Base-by-base conservation (phyloP, 2,329 filamentous ascomycete species). In the Aspergillus spinulosporus region DNA sequence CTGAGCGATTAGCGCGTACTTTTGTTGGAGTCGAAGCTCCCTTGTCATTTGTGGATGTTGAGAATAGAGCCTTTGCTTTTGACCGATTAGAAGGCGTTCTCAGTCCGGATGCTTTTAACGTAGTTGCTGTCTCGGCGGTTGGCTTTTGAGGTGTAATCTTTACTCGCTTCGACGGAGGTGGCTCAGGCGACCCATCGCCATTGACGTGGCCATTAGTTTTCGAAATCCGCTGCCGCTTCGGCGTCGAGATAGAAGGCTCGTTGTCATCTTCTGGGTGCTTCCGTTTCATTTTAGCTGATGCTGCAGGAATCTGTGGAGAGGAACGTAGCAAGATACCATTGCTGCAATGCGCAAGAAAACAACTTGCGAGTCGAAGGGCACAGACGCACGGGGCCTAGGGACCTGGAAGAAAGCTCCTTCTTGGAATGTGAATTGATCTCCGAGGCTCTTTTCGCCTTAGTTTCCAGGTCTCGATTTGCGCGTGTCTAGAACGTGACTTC, bases 1-100 rank as follows among this genome's bases (percentile, higher is more conserved):
- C 93, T 4, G 92, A 97, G 47, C 89, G 86, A 74, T 97, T 90
- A 15, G 88, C 88, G 61, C 82, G 84, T 42, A 82, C 80, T 63
- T 85, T 82, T 37, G 84, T 83, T 0, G 89, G 88, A 1, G 88
- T 90, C 14, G 62, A 62, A 39, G 60, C 60, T 7, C 44, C 53
- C 3, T 64, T 64, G 4, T 60, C 52, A 56, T 75, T 76, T 14
- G 68, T 73, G 31, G 76, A 74, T 1, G 76, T 78, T 8, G 73
- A 67, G 54, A 78, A 77, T 15, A 76, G 52, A 3, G 69, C 64
- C 29, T 70, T 72, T 4, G 70, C 68, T 55, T 68, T 74, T 7
- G 66, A 63, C 56, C 68, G 73, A 9, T 73, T 71, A 2, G 70
- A 72, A 2, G 74, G 73, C 0, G 74, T 76, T 57, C 67, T 72